Percentiles rank a stretch among this genome's conserved stretches.
Conservation (phyloP, 2,329 filamentous ascomycete species). For the Sporothrix globosa region DNA sequence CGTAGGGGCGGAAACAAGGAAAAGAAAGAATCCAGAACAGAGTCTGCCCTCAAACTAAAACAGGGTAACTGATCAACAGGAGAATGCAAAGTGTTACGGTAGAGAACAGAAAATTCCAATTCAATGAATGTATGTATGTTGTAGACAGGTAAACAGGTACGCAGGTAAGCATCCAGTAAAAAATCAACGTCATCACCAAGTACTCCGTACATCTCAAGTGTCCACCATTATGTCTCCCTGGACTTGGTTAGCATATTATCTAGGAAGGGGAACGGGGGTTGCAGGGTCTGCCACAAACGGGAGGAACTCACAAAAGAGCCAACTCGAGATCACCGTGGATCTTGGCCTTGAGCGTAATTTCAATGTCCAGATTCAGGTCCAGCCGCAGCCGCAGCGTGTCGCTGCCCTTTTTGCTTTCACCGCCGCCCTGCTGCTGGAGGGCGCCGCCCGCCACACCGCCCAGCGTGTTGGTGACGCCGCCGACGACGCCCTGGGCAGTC, state of each 20-base stretch:
- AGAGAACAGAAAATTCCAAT: neutral
- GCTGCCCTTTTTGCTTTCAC: slow-evolving; percentile 50
- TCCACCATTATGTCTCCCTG: slow-evolving; percentile 12
- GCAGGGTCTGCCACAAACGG: neutral
- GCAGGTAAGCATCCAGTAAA: too few relatives aligned
- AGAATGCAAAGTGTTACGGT: neutral
- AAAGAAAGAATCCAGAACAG: neutral
- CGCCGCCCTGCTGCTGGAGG: slow-evolving; percentile 39
- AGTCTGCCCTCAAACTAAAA: neutral
- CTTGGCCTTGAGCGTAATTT: slow-evolving; percentile 82
- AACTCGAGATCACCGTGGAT: slow-evolving; percentile 83
- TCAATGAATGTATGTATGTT: neutral
- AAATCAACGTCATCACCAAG: neutral
- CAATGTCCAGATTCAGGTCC: slow-evolving; percentile 76
- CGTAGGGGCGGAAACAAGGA: neutral
- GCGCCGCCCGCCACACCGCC: slow-evolving; percentile 48
- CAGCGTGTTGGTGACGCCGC: slow-evolving; percentile 49
- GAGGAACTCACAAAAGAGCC: slow-evolving; percentile 60
- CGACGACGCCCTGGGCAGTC: slow-evolving; percentile 45
- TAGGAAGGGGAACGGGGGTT: neutral
- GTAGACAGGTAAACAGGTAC: neutral
- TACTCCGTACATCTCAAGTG: neutral
- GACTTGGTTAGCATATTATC: neutral
- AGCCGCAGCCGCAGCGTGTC: slow-evolving; percentile 74
- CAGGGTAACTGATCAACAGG: slow-evolving; percentile 6